Conservation (phyloP, 1,139 yeast species). For the Scheffersomyces quercinus region DNA sequence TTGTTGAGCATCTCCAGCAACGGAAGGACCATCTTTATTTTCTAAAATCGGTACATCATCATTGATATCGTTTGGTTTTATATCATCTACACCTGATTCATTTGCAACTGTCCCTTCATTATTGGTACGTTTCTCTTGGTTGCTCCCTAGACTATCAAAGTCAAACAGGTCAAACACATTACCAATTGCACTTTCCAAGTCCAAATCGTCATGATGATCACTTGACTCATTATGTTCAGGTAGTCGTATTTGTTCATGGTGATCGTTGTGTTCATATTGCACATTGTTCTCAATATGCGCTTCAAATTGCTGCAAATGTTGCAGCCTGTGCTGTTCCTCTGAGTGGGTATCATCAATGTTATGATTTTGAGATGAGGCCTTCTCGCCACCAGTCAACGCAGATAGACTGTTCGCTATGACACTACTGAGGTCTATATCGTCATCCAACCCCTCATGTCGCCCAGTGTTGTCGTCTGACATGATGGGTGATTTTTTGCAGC, state of each 20-base stretch:
- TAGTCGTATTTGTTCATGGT: not conserved
- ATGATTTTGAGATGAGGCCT: slow-evolving; percentile 1
- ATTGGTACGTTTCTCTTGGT: not conserved
- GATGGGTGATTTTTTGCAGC: too few relatives aligned
- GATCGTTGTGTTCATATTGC: not conserved
- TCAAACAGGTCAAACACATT: slow-evolving; percentile 38
- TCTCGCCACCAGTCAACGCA: slow-evolving; percentile 6
- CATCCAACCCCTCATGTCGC: slow-evolving; percentile 1
- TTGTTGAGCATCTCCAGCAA: not conserved
- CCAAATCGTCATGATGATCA: slow-evolving; percentile 17
- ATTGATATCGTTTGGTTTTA: not conserved
- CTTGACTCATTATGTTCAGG: not conserved
- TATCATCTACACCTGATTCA: slow-evolving; percentile 1
- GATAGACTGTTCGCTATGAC: slow-evolving; percentile 14
- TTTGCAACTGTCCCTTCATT: not conserved
- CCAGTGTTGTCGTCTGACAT: too few relatives aligned
- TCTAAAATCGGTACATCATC: not conserved
- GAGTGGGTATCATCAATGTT: not conserved
- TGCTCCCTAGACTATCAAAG: slow-evolving; percentile 8
- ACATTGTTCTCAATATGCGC: not conserved
- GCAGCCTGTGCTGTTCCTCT: not conserved
- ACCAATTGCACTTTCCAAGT: slow-evolving; percentile 38
- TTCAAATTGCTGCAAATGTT: not conserved
- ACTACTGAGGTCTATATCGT: slow-evolving; percentile 10
- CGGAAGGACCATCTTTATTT: too few relatives aligned